A percentile compares a stretch with the other conserved stretches of the same genome.
Conservation (phyloP, 345 rosid genomes). For the Gossypium ekmanianum region DNA sequence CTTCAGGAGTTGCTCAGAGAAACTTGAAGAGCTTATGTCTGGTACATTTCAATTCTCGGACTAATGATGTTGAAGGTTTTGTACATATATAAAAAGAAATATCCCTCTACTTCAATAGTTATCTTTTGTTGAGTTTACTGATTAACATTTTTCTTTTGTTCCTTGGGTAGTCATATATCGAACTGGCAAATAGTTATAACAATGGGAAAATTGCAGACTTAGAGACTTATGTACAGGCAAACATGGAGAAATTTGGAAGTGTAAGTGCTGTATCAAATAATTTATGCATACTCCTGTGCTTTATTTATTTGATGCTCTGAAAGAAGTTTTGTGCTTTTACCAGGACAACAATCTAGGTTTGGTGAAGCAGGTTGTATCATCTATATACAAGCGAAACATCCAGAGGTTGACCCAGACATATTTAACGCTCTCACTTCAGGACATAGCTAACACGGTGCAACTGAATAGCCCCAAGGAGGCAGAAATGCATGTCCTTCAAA, state of each 20-base stretch:
- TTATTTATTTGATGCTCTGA: slow-evolving; percentile 20
- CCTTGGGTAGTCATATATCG: slow-evolving; percentile 59
- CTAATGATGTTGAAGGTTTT: not conserved
- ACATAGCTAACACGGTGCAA: slow-evolving; percentile 80
- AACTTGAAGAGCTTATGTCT: slow-evolving; percentile 59
- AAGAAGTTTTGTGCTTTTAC: slow-evolving; percentile 21
- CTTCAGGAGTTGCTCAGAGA: slow-evolving; percentile 85
- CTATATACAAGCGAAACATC: slow-evolving; percentile 91
- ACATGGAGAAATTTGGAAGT: slow-evolving; percentile 54
- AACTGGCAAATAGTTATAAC: slow-evolving; percentile 60
- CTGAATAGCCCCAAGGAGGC: slow-evolving; percentile 80
- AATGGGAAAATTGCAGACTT: slow-evolving; percentile 62
- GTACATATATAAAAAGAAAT: not conserved
- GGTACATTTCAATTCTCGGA: slow-evolving; percentile 33
- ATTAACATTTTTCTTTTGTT: slow-evolving; percentile 9
- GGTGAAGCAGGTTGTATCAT: slow-evolving; percentile 87
- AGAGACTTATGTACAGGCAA: slow-evolving; percentile 48
- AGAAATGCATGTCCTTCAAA: slow-evolving; percentile 97
- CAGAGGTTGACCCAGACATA: slow-evolving; percentile 93
- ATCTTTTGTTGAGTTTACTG: not conserved
- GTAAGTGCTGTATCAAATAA: slow-evolving; percentile 37
- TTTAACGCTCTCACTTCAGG: slow-evolving; percentile 94
- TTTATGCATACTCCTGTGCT: not conserved
- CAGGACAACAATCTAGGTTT: slow-evolving; percentile 96
- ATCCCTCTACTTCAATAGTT: not conserved